Percentiles rank a stretch among this genome's conserved stretches.
These are phyloP conservation scores for Lactuca sativa DNA, from an alignment of 129 eudicot genomes.

Conservation along the genomic window DNA sequence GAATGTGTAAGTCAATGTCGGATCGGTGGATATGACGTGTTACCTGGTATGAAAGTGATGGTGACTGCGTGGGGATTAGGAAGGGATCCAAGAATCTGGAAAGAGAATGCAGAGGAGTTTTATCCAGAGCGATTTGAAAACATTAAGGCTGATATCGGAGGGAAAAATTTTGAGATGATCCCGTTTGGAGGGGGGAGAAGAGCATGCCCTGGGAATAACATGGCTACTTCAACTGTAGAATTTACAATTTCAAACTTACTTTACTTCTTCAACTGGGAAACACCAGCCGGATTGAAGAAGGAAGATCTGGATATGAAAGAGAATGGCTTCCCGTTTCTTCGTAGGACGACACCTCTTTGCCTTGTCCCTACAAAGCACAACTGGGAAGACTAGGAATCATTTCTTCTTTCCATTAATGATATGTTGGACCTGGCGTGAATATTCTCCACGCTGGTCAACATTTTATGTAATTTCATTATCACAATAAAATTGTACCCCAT, in stretches of 20 bases:
- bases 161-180: constrained; percentile 22
- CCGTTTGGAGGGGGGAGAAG: constrained; percentile 34
- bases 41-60: constrained; percentile 23
- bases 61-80: constrained; percentile 47
- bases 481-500: too few species aligned
- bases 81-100: constrained; percentile 36
- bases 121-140: constrained; percentile 26
- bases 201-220: constrained; percentile 16
- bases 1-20: constrained; percentile 17
- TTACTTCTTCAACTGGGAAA: constrained; percentile 33
- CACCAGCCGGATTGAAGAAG: constrained; percentile 9
- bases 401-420: not conserved
- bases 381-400: constrained; percentile 6
- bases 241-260: constrained; percentile 26
- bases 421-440: not conserved
- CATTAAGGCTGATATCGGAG: constrained; percentile 9
- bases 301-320: constrained; percentile 27
- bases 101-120: constrained; percentile 12
- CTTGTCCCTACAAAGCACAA: constrained; percentile 25
- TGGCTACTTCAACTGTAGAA: constrained; percentile 19
- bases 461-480: too few species aligned
- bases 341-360: constrained; percentile 16
- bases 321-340: constrained; percentile 17
- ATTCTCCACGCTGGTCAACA: too few species aligned
- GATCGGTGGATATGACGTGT: constrained; percentile 24